These are phyloP conservation scores for Pseudozyma sp. DNA, from an alignment of 1,284 basidiomycete species.

Conservation along the genomic window DNA sequence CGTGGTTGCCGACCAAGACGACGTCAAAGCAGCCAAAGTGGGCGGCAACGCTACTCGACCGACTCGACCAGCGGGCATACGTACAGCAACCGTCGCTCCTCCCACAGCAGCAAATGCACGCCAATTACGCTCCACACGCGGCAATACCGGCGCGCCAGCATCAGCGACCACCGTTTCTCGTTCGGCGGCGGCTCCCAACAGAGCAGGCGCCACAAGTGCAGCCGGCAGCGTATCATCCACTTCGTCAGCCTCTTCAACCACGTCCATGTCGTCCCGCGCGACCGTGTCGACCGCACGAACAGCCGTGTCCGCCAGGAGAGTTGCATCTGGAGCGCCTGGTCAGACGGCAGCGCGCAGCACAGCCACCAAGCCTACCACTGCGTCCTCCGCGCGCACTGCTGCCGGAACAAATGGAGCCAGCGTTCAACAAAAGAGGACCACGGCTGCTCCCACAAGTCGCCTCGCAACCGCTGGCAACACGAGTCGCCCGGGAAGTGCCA, in stretches of 20 bases:
- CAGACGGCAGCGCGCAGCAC: conserved; percentile 14
- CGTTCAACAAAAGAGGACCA: conserved; percentile 8
- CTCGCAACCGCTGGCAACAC: conserved; percentile 10
- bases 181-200: conserved; percentile 16
- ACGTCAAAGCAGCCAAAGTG: conserved; percentile 34
- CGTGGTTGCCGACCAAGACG: conserved; percentile 19
- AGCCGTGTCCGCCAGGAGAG: conserved; percentile 30
- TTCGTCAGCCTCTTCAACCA: conserved; percentile 29
- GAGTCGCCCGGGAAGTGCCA: conserved; percentile 41
- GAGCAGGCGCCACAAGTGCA: conserved; percentile 36
- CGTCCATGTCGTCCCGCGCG: conserved; percentile 33
- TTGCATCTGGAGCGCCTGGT: conserved; percentile 16
- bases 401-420: conserved; percentile 13
- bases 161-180: conserved; percentile 2
- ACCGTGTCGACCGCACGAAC: conserved; percentile 40
- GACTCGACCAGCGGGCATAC: conserved; percentile 24
- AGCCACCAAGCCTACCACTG: conserved; percentile 11
- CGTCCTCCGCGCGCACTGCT: conserved; percentile 6
- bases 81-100: conserved; percentile 25
- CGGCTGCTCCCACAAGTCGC: conserved; percentile 8
- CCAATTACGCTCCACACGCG: conserved; percentile 29
- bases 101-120: conserved; percentile 14
- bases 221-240: conserved; percentile 47
- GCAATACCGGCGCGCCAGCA: conserved; percentile 5
- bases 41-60: conserved; percentile 4